A percentile compares a stretch with the other conserved stretches of the same genome.
phyloP scores from a whole-genome alignment of 2,329 filamentous ascomycete genomes.

The Fusarium lateritium region DNA sequence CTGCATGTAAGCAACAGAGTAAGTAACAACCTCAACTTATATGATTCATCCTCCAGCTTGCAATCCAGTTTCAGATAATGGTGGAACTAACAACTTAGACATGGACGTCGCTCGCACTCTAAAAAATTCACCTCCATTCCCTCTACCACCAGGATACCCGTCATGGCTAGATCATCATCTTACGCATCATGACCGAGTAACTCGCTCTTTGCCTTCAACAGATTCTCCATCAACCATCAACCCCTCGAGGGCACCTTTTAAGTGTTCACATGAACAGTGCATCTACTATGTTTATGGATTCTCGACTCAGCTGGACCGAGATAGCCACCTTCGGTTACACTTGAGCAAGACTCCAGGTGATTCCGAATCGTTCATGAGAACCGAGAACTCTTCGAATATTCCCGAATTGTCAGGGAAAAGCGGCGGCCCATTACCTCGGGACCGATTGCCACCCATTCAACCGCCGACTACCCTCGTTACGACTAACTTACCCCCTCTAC shows the following conservation, averaged over 20 bases:
- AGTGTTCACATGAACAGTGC: conserved; percentile 69
- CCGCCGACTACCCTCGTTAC: conserved; percentile 54
- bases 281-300: conserved; percentile 73
- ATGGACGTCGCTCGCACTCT: conserved; percentile 53
- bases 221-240: conserved; percentile 26
- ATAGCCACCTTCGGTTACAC: conserved; percentile 66
- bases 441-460: conserved; percentile 54
- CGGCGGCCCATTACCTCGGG: conserved; percentile 42
- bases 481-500: conserved; percentile 50
- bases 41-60: conserved; percentile 1
- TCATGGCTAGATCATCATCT: conserved; percentile 69
- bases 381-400: conserved; percentile 23
- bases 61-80: background rate
- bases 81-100: conserved; percentile 47
- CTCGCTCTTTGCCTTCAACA: conserved; percentile 53
- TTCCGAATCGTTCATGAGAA: conserved; percentile 59
- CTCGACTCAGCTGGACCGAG: conserved; percentile 64
- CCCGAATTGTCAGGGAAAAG: conserved; percentile 33
- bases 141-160: conserved; percentile 63
- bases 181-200: conserved; percentile 63
- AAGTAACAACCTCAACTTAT: conserved; percentile 27
- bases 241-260: conserved; percentile 57
- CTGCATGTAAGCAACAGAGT: conserved; percentile 61
- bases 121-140: conserved; percentile 47
- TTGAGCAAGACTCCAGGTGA: conserved; percentile 59